phyloP scores from a whole-genome alignment of 768 basidiomycete genomes.

The Collybiopsis confluens region DNA sequence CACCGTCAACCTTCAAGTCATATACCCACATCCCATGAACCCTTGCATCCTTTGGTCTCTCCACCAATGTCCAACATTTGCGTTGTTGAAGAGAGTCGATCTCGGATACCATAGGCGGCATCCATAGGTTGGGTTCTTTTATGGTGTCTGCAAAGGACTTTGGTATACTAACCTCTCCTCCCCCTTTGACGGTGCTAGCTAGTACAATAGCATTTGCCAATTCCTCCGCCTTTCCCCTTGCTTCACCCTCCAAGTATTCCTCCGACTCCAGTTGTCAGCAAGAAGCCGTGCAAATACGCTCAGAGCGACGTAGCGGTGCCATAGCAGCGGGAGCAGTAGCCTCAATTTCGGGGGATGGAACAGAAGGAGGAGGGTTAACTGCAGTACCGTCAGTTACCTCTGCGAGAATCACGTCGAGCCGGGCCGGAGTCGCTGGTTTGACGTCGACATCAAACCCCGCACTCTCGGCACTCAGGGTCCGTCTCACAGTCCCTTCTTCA shows the following conservation, averaged over 20 bases:
- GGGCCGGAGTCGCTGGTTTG: background rate
- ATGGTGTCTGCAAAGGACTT: background rate
- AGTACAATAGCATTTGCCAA: background rate
- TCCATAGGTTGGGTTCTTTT: background rate
- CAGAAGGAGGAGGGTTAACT: background rate
- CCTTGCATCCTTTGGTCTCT: background rate
- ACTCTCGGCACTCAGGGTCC: background rate
- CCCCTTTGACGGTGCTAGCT: constrained; percentile 1
- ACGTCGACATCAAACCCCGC: background rate
- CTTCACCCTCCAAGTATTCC: background rate
- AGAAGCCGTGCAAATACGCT: background rate
- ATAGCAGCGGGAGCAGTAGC: background rate
- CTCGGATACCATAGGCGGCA: background rate
- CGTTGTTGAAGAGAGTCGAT: background rate
- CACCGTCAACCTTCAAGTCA: constrained; percentile 21
- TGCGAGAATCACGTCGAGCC: too few relatives aligned
- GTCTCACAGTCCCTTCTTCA: background rate
- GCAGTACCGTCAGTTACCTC: too few relatives aligned
- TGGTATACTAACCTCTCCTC: background rate
- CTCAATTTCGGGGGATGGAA: background rate
- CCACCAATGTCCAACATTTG: background rate
- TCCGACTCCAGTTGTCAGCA: background rate
- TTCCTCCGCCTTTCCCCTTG: background rate
- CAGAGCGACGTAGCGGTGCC: background rate
- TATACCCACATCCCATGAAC: constrained; percentile 20